These are phyloP conservation scores for Sugiyamaella floridensis DNA, from an alignment of 805 yeast species.

Conservation along the genomic window DNA sequence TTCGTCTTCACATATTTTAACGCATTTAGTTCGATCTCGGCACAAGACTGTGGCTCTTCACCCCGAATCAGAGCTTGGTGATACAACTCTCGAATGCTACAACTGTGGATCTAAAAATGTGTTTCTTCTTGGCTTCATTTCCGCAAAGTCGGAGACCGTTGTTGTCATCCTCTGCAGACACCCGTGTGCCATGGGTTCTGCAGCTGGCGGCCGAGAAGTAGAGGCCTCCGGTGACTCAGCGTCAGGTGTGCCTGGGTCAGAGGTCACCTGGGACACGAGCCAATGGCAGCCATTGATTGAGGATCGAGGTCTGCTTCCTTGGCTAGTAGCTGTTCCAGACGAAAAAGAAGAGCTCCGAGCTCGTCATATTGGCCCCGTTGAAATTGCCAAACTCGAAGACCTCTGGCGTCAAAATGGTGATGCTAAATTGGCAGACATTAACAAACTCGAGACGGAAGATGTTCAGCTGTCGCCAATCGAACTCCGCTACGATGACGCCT, in stretches of 20 bases:
- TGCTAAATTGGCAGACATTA: constrained; percentile 64
- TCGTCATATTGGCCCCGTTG: constrained; percentile 50
- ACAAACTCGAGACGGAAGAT: constrained; percentile 41
- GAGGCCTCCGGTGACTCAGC: neutral
- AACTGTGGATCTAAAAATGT: constrained; percentile 79
- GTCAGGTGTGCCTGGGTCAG: neutral
- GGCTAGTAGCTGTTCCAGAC: constrained; percentile 70
- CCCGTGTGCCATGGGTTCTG: constrained; percentile 50
- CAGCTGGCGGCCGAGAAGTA: constrained; percentile 47
- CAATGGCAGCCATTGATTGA: constrained; percentile 86
- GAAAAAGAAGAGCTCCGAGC: constrained; percentile 57
- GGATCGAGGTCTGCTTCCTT: constrained; percentile 65
- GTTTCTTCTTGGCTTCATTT: constrained; percentile 76
- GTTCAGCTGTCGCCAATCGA: constrained; percentile 63
- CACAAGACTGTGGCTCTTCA: constrained; percentile 72
- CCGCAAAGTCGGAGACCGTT: constrained; percentile 79
- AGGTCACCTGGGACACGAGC: constrained; percentile 71
- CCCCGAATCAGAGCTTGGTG: constrained; percentile 79
- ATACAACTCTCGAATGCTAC: constrained; percentile 79
- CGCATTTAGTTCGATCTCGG: constrained; percentile 73
- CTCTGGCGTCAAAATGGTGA: constrained; percentile 70
- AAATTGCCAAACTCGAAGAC: constrained; percentile 66
- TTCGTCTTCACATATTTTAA: constrained; percentile 72
- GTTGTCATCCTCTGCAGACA: constrained; percentile 81
- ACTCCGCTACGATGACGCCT: constrained; percentile 73